These are phyloP conservation scores for Hyphopichia khmerensis DNA, from an alignment of 1,139 yeast species.

Conservation along the genomic window DNA sequence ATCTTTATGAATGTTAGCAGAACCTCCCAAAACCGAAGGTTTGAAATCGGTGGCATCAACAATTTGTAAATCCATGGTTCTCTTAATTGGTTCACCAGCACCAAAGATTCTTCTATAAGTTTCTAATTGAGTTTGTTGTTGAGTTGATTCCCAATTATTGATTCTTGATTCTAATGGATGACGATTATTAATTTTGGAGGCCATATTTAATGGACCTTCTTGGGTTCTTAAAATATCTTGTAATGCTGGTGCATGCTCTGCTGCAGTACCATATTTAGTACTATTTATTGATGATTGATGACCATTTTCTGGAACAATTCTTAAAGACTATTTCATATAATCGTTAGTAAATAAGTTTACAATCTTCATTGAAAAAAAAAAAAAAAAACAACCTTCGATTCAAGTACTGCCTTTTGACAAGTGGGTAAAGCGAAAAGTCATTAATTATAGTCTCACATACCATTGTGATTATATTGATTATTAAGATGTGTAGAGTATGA, in stretches of 20 bases:
- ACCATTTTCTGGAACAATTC: constrained; percentile 48
- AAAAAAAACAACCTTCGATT: too few species aligned
- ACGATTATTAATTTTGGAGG: constrained; percentile 72
- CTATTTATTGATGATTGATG: constrained; percentile 44
- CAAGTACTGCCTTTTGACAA: too few species aligned
- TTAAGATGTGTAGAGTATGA: neutral
- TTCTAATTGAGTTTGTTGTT: constrained; percentile 69
- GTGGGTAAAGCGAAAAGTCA: neutral
- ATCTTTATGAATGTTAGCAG: constrained; percentile 65
- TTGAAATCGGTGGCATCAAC: constrained; percentile 72
- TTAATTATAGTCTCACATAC: constrained; percentile 3
- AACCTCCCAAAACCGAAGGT: constrained; percentile 62
- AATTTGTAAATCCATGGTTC: constrained; percentile 80
- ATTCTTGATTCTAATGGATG: constrained; percentile 86
- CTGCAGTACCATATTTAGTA: constrained; percentile 49
- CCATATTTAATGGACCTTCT: constrained; percentile 59
- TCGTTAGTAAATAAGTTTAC: constrained; percentile 2
- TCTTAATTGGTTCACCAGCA: constrained; percentile 88
- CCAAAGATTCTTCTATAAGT: constrained; percentile 83
- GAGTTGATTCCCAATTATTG: constrained; percentile 77
- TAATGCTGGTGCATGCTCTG: constrained; percentile 61
- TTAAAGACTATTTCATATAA: constrained; percentile 40
- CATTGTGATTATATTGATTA: constrained; percentile 1
- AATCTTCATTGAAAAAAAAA: neutral
- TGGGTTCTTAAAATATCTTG: constrained; percentile 58